phyloP scores from a whole-genome alignment of 2,329 filamentous ascomycete genomes.

The Metarhizium humberi region DNA sequence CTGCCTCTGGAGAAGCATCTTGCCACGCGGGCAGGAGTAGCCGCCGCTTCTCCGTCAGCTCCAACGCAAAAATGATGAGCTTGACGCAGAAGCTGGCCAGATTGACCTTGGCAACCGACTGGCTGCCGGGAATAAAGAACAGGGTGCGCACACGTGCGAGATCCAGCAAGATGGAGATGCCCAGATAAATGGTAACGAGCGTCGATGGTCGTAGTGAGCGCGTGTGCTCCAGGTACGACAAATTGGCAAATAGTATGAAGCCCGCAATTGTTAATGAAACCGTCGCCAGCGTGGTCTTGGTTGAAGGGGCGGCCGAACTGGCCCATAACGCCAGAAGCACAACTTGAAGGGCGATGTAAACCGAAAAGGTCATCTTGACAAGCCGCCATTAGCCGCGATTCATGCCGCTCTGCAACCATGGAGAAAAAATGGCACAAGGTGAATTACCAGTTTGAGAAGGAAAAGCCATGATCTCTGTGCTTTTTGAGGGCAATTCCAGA shows the following conservation, averaged over 20 bases:
- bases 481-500: too few species aligned
- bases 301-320: slow-evolving; percentile 3
- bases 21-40: slow-evolving; percentile 11
- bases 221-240: slow-evolving; percentile 23
- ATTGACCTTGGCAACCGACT: slow-evolving; percentile 14
- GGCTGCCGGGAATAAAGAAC: slow-evolving; percentile 15
- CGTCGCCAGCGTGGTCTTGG: neutral
- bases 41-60: slow-evolving; percentile 16
- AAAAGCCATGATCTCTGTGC: too few species aligned
- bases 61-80: slow-evolving; percentile 13
- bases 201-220: slow-evolving; percentile 22
- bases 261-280: slow-evolving; percentile 7
- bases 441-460: too few species aligned
- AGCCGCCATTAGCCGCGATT: too few species aligned
- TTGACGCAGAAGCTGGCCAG: slow-evolving; percentile 17
- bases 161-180: slow-evolving; percentile 22
- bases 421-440: too few species aligned
- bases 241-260: neutral
- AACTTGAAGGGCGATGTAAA: slow-evolving; percentile 6
- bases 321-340: slow-evolving; percentile 12
- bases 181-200: slow-evolving; percentile 19
- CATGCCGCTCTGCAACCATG: too few species aligned
- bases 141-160: slow-evolving; percentile 20
- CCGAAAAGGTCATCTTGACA: neutral
- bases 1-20: neutral